Evolutionary conservation across 2,329 filamentous ascomycete species (phyloP).

Genomic region (Talaromyces sp.): DNA sequence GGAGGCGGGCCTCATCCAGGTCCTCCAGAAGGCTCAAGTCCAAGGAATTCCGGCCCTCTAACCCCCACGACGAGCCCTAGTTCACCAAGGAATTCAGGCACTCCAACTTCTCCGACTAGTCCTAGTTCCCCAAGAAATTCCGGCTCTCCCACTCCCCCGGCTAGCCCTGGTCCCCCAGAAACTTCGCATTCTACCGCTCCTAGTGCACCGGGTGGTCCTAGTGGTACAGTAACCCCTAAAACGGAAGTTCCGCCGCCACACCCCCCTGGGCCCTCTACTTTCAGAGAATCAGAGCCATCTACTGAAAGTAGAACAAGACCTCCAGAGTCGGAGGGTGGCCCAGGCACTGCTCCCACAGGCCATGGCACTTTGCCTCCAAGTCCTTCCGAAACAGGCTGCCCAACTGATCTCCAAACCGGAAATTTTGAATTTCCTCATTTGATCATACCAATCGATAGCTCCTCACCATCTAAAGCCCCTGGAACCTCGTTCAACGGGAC

Average conservation of each 20-base stretch:
- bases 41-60: background rate
- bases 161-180: background rate
- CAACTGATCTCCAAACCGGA: slow-evolving; percentile 37
- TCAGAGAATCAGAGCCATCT: slow-evolving; percentile 7
- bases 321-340: background rate
- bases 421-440: slow-evolving; percentile 55
- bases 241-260: background rate
- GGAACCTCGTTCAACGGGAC: slow-evolving; percentile 54
- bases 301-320: background rate
- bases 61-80: background rate
- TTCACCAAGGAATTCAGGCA: background rate
- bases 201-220: background rate
- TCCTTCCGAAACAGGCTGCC: slow-evolving; percentile 29
- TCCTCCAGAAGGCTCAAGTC: slow-evolving; percentile 1
- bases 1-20: background rate
- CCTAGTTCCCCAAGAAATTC: background rate
- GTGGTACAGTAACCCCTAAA: background rate
- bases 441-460: slow-evolving; percentile 55
- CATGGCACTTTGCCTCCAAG: background rate
- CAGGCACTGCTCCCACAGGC: background rate
- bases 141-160: background rate
- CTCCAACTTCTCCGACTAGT: background rate
- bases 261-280: background rate
- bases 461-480: slow-evolving; percentile 45
- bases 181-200: background rate